A percentile compares a stretch with the other conserved stretches of the same genome.
These are phyloP conservation scores for Nicotiana knightiana DNA, from an alignment of 257 asterid genomes.

Conservation along the genomic window DNA sequence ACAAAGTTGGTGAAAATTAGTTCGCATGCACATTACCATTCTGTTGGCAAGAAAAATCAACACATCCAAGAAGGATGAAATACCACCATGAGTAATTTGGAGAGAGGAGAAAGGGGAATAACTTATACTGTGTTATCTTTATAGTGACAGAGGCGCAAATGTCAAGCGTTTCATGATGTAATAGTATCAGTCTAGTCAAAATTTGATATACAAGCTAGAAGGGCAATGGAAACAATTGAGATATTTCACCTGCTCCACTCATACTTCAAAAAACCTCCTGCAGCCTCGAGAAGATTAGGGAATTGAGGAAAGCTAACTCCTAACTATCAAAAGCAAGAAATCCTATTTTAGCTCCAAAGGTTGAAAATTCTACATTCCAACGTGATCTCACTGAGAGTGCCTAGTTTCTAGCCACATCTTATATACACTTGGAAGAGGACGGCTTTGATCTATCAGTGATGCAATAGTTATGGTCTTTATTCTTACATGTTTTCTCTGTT, in stretches of 20 bases:
- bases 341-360: not conserved
- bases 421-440: not conserved
- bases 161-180: not conserved
- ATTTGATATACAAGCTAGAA: constrained; percentile 13
- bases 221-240: not conserved
- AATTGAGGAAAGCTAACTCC: not conserved
- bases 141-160: not conserved
- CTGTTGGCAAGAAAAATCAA: not conserved
- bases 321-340: not conserved
- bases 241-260: constrained; percentile 9
- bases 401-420: not conserved
- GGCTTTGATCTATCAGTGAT: not conserved
- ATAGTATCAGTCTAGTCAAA: constrained; percentile 1
- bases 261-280: constrained; percentile 10
- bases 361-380: not conserved
- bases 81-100: not conserved
- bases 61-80: not conserved
- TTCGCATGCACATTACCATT: not conserved
- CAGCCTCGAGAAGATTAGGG: not conserved
- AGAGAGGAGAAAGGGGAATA: not conserved
- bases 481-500: constrained; percentile 36
- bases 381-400: not conserved
- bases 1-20: not conserved
- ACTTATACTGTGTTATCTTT: not conserved
- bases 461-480: not conserved